Evolutionary conservation across 139 green algal species (phyloP).

Genomic region (Closterium sp.): DNA sequence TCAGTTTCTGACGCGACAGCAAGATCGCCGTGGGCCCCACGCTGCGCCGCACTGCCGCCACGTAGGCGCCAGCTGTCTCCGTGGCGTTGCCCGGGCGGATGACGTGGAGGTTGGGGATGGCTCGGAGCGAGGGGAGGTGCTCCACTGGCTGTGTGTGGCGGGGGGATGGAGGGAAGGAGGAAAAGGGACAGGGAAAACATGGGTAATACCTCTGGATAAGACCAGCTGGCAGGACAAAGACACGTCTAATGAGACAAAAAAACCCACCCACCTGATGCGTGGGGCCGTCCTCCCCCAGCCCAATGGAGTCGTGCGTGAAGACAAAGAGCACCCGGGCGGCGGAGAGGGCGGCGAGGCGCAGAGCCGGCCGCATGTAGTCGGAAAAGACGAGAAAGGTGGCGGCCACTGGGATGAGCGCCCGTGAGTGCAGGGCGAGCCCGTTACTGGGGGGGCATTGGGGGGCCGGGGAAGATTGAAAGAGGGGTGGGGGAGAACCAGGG

Average conservation of each 20-base stretch:
- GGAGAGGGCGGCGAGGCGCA: slow-evolving; percentile 92
- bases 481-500: background rate
- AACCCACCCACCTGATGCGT: slow-evolving; percentile 70
- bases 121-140: slow-evolving; percentile 94
- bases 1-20: slow-evolving; percentile 94
- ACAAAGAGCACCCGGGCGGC: slow-evolving; percentile 86
- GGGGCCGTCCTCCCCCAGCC: slow-evolving; percentile 98
- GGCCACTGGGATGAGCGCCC: slow-evolving; percentile 93
- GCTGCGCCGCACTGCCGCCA: slow-evolving; percentile 69
- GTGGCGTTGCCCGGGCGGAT: slow-evolving; percentile 90
- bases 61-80: slow-evolving; percentile 92
- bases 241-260: background rate
- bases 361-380: slow-evolving; percentile 97
- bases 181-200: background rate
- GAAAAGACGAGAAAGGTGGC: slow-evolving; percentile 99
- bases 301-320: slow-evolving; percentile 99
- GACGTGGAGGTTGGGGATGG: slow-evolving; percentile 97
- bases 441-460: slow-evolving; percentile 63
- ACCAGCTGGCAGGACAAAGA: slow-evolving; percentile 54
- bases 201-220: too few relatives aligned
- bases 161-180: slow-evolving; percentile 49
- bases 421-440: slow-evolving; percentile 83
- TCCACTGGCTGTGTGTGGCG: slow-evolving; percentile 93
- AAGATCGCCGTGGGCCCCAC: slow-evolving; percentile 77
- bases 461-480: background rate